Evolutionary conservation across 495 filamentous ascomycete genomes (phyloP).

Genomic region (Lasiosphaeria ovina): DNA sequence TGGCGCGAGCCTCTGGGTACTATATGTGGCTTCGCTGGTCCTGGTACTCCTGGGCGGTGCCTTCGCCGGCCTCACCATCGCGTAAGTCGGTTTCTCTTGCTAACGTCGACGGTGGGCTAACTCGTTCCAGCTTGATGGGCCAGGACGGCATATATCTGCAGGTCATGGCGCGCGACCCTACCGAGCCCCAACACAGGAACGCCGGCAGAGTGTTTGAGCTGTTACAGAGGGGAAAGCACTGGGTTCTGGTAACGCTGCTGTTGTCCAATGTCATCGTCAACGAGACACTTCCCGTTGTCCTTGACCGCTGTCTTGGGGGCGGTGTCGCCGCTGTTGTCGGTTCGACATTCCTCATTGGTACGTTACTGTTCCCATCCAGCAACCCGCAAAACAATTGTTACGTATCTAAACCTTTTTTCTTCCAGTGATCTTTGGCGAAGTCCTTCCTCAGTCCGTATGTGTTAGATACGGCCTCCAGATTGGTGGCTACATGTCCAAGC

Average conservation of each 20-base stretch:
- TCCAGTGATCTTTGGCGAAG: slow-evolving; percentile 93
- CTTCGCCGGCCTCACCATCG: slow-evolving; percentile 96
- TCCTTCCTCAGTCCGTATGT: slow-evolving; percentile 93
- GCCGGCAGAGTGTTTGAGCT: slow-evolving; percentile 77
- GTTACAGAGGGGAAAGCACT: slow-evolving; percentile 88
- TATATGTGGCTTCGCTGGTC: slow-evolving; percentile 43
- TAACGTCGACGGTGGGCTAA: neutral
- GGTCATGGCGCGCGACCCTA: slow-evolving; percentile 76
- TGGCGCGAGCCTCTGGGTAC: slow-evolving; percentile 43
- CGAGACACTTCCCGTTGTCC: slow-evolving; percentile 91
- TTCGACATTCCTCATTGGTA: slow-evolving; percentile 91
- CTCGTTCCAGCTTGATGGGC: slow-evolving; percentile 61
- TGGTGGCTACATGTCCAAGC: slow-evolving; percentile 88
- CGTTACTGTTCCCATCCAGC: slow-evolving; percentile 16
- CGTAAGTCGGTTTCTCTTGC: slow-evolving; percentile 41
- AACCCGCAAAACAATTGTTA: neutral
- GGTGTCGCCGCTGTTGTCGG: slow-evolving; percentile 93
- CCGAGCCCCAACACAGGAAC: slow-evolving; percentile 76
- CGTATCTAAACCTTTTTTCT: neutral
- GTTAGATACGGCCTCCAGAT: slow-evolving; percentile 97
- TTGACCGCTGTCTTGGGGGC: slow-evolving; percentile 90
- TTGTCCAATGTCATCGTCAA: slow-evolving; percentile 98
- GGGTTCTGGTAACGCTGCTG: slow-evolving; percentile 95
- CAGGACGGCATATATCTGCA: slow-evolving; percentile 97
- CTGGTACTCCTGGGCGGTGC: slow-evolving; percentile 85